A percentile compares a stretch with the other conserved stretches of the same genome.
These are phyloP conservation scores for Aristolochia contorta DNA, from an alignment of 164 flowering plant species.

Conservation along the genomic window DNA sequence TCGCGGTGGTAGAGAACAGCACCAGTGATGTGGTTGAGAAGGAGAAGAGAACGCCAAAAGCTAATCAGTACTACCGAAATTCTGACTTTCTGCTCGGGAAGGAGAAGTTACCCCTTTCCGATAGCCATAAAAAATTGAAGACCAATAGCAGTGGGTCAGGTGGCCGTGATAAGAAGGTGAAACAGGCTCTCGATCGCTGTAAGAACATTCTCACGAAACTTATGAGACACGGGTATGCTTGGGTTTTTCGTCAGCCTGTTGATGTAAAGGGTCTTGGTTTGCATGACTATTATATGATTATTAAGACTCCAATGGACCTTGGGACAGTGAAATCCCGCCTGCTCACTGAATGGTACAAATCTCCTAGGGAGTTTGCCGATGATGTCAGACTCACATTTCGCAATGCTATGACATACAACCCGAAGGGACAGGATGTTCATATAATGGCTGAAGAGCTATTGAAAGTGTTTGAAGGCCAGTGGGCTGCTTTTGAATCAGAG, in stretches of 20 bases:
- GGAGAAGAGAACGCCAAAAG: conserved; percentile 86
- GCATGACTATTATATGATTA: conserved; percentile 53
- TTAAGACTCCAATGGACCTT: conserved; percentile 84
- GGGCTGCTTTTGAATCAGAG: conserved; percentile 38
- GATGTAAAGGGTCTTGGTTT: conserved; percentile 55
- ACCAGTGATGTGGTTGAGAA: conserved; percentile 44
- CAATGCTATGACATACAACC: conserved; percentile 85
- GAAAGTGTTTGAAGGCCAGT: conserved; percentile 54
- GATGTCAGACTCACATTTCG: conserved; percentile 74
- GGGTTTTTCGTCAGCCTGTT: conserved; percentile 78
- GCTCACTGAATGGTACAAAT: conserved; percentile 49
- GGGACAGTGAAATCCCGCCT: conserved; percentile 64
- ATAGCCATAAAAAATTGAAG: conserved; percentile 72
- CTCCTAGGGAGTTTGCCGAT: conserved; percentile 69
- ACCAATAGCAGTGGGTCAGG: conserved; percentile 26
- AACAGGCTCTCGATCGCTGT: conserved; percentile 36
- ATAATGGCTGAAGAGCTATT: conserved; percentile 52
- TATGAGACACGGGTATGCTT: conserved; percentile 70
- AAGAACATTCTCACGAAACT: conserved; percentile 36
- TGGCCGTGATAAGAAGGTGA: conserved; percentile 21
- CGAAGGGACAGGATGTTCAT: conserved; percentile 75
- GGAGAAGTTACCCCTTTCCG: conserved; percentile 62
- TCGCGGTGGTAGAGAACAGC: conserved; percentile 45
- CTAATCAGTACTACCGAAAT: conserved; percentile 63
- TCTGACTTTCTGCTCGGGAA: conserved; percentile 73